Evolutionary conservation across 106 monocot genomes (phyloP).

Genomic region (Amphibolis antarctica): DNA sequence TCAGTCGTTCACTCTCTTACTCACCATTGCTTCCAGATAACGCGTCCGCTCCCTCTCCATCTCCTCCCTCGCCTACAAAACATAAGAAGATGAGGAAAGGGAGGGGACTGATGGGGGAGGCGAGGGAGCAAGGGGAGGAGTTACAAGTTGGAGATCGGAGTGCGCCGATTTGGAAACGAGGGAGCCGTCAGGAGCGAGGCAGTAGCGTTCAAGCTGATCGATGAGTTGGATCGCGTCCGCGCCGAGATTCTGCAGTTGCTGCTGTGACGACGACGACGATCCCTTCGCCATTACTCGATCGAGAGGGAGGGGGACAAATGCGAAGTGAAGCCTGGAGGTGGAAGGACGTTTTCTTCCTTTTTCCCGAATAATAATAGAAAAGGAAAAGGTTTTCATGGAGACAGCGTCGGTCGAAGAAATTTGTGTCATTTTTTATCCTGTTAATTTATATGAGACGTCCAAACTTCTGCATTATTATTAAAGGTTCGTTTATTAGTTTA

Average conservation of each 20-base stretch:
- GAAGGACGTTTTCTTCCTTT: background rate
- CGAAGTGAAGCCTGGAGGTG: background rate
- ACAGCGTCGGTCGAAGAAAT: no score
- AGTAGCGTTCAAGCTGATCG: conserved; percentile 90
- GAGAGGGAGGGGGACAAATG: background rate
- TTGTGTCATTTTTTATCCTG: no score
- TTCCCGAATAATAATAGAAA: no score
- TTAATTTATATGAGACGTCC: no score
- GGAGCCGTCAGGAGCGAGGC: conserved; percentile 83
- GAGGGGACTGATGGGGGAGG: background rate
- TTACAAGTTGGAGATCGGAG: conserved; percentile 72
- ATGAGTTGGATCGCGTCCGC: conserved; percentile 63
- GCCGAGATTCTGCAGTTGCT: conserved; percentile 31
- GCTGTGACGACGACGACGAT: conserved; percentile 4
- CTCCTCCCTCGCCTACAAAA: conserved; percentile 80
- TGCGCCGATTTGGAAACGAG: conserved; percentile 62
- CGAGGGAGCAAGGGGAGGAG: background rate
- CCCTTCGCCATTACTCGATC: conserved; percentile 46
- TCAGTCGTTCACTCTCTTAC: background rate
- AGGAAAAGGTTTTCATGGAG: no score
- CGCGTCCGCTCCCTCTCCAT: conserved; percentile 64
- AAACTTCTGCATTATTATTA: no score
- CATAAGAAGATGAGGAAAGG: background rate
- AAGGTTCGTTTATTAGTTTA: no score
- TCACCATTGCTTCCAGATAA: conserved; percentile 82